phyloP scores from a whole-genome alignment of 108 stramenopile species.

The Cylindrotheca fusiformis region DNA sequence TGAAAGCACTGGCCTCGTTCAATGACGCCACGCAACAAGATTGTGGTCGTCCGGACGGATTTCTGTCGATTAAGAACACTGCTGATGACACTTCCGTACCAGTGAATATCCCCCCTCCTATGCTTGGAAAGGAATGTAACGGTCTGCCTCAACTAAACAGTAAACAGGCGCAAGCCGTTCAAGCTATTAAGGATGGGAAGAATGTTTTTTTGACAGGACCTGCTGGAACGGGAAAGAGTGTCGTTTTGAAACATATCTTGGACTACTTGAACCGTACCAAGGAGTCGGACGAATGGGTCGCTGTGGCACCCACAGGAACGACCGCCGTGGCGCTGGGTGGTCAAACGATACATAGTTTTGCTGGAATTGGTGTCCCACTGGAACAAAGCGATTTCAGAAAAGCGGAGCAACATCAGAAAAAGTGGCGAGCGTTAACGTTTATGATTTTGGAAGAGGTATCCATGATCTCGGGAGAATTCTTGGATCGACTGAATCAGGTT shows the following conservation, averaged over 20 bases:
- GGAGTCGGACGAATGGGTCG: not conserved
- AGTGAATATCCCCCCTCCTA: no score
- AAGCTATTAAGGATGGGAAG: not conserved
- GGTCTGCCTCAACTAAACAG: slow-evolving; percentile 29
- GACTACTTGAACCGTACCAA: not conserved
- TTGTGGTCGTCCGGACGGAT: no score
- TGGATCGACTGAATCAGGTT: slow-evolving; percentile 41
- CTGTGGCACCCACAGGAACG: slow-evolving; percentile 11
- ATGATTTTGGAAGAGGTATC: slow-evolving; percentile 62
- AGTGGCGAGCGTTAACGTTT: slow-evolving; percentile 20
- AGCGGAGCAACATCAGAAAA: slow-evolving; percentile 20
- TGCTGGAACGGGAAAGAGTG: slow-evolving; percentile 23
- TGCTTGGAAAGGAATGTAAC: no score
- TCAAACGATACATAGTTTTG: slow-evolving; percentile 50
- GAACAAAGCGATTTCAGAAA: not conserved
- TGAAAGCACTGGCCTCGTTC: no score
- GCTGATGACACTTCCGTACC: no score
- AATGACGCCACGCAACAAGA: no score
- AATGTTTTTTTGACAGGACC: slow-evolving; percentile 10
- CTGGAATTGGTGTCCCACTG: slow-evolving; percentile 31
- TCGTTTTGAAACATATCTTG: slow-evolving; percentile 7
- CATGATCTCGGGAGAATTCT: slow-evolving; percentile 12
- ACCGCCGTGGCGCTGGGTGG: slow-evolving; percentile 15
- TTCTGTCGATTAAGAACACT: no score
- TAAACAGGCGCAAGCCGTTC: not conserved